phyloP scores from a whole-genome alignment of 2,329 filamentous ascomycete species.

The Pezicula carpinea region DNA sequence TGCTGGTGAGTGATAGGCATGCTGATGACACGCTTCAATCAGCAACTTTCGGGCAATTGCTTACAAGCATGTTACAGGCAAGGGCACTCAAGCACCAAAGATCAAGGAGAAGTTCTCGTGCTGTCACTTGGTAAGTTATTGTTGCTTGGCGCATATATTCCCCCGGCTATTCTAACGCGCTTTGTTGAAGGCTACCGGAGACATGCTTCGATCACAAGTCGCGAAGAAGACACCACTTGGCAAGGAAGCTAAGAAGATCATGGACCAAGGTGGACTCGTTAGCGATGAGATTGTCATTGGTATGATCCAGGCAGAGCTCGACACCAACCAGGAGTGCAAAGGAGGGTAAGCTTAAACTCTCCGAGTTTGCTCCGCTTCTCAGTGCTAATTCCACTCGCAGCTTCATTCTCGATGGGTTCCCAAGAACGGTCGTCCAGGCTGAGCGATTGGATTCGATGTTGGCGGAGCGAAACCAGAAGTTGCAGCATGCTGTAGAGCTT shows the following conservation, averaged over 20 bases:
- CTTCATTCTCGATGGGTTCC: constrained; percentile 99
- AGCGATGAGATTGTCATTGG: constrained; percentile 99
- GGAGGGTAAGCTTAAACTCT: constrained; percentile 66
- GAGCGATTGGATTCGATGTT: constrained; percentile 95
- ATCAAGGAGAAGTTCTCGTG: constrained; percentile 98
- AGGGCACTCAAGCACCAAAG: constrained; percentile 96
- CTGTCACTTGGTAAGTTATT: constrained; percentile 79
- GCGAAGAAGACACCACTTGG: constrained; percentile 94
- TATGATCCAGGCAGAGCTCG: constrained; percentile 98
- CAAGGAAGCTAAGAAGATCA: constrained; percentile 98
- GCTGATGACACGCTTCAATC: constrained; percentile 1
- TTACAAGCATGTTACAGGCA: constrained; percentile 56
- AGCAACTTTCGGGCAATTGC: constrained; percentile 11
- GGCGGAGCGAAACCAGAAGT: constrained; percentile 66
- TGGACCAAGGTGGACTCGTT: constrained; percentile 96
- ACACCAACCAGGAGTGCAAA: constrained; percentile 91
- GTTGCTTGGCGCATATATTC: background rate
- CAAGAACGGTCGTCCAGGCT: constrained; percentile 91
- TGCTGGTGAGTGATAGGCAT: constrained; percentile 65
- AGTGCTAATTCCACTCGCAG: constrained; percentile 41
- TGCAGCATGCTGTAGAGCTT: constrained; percentile 94
- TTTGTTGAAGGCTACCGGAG: constrained; percentile 77
- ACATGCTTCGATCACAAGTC: constrained; percentile 98
- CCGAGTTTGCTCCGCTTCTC: background rate
- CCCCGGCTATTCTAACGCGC: constrained; percentile 13